Conservation (phyloP, 441 rosid species). For the Omphalea diandra region DNA sequence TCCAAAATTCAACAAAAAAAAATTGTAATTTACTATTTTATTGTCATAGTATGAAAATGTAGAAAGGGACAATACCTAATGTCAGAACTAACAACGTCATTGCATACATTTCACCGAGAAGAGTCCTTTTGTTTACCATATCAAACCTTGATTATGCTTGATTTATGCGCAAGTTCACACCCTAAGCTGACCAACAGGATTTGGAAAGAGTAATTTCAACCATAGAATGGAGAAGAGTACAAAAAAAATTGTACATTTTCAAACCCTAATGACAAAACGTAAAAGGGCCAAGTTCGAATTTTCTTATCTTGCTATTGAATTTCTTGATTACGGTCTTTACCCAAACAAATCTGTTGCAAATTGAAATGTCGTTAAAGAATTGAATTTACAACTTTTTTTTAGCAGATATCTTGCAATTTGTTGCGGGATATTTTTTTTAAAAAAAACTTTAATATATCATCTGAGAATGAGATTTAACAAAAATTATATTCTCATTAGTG, state of each 20-base stretch:
- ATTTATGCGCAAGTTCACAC: slow-evolving; percentile 9
- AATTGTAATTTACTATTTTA: not conserved
- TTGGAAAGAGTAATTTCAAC: too few relatives aligned
- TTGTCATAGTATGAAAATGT: not conserved
- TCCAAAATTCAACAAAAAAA: slow-evolving; percentile 5
- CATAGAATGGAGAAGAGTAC: not conserved
- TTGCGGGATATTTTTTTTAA: too few relatives aligned
- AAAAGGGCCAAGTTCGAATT: not conserved
- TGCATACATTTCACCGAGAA: not conserved
- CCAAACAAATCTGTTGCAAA: not conserved
- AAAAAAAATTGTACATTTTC: not conserved
- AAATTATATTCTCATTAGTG: too few relatives aligned
- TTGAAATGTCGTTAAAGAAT: not conserved
- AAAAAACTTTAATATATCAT: too few relatives aligned
- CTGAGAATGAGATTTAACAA: too few relatives aligned
- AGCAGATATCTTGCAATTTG: too few relatives aligned
- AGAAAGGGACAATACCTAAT: not conserved
- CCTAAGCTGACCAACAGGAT: not conserved
- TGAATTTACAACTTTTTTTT: too few relatives aligned
- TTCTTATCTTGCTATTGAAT: not conserved
- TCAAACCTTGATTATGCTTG: slow-evolving; percentile 11
- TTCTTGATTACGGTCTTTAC: not conserved
- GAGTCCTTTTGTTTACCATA: slow-evolving; percentile 2
- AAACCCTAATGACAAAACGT: not conserved
- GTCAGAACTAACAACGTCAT: not conserved